phyloP scores from a whole-genome alignment of 495 filamentous ascomycete genomes.

The Penicillium arizonense region DNA sequence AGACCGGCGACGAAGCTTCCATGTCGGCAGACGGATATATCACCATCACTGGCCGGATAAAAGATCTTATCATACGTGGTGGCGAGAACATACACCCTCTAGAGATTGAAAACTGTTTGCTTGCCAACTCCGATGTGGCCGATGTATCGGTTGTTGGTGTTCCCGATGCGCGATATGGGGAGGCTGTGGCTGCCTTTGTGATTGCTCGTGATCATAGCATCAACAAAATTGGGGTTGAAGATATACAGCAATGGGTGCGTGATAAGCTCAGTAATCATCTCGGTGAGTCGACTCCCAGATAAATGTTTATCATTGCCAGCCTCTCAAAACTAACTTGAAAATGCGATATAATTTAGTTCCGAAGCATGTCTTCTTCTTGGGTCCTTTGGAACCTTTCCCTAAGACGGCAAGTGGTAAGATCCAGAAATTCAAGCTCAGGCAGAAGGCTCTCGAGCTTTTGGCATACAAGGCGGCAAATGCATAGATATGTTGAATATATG shows the following conservation, averaged over 20 bases:
- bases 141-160: slow-evolving; percentile 84
- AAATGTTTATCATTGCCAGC: too few relatives aligned
- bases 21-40: slow-evolving; percentile 72
- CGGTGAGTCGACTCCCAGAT: slow-evolving; percentile 40
- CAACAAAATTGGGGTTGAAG: slow-evolving; percentile 32
- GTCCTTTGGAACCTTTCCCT: slow-evolving; percentile 60
- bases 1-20: slow-evolving; percentile 87
- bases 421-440: slow-evolving; percentile 86
- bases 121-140: slow-evolving; percentile 61
- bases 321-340: not conserved
- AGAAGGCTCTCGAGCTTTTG: slow-evolving; percentile 53
- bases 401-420: slow-evolving; percentile 98
- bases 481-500: too few relatives aligned
- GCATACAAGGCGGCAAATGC: slow-evolving; percentile 17
- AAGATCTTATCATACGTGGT: slow-evolving; percentile 90
- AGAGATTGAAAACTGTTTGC: slow-evolving; percentile 90
- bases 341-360: slow-evolving; percentile 52
- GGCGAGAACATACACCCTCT: slow-evolving; percentile 97
- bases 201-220: slow-evolving; percentile 39
- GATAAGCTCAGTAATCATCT: slow-evolving; percentile 71
- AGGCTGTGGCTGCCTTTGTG: slow-evolving; percentile 83
- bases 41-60: slow-evolving; percentile 73
- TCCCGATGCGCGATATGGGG: slow-evolving; percentile 80
- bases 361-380: slow-evolving; percentile 83
- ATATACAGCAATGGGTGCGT: slow-evolving; percentile 71